phyloP scores from a whole-genome alignment of 495 filamentous ascomycete genomes.

The Aspergillus panamensis region DNA sequence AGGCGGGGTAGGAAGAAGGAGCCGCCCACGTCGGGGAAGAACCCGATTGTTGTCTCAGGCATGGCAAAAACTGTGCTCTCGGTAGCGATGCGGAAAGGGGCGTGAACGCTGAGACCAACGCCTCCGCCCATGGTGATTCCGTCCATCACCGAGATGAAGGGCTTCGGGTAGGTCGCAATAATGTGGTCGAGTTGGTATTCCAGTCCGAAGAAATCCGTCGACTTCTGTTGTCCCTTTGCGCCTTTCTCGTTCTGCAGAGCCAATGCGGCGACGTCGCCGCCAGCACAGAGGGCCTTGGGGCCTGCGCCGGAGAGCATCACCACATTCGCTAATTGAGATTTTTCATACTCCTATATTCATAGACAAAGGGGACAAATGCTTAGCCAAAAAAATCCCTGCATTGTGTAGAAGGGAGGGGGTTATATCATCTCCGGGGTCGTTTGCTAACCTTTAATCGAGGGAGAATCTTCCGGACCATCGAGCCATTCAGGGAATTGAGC shows the following conservation, averaged over 20 bases:
- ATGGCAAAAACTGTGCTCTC: constrained; percentile 94
- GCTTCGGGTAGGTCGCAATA: constrained; percentile 92
- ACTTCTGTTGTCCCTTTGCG: constrained; percentile 60
- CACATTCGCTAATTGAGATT: constrained; percentile 88
- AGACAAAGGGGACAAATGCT: constrained; percentile 7
- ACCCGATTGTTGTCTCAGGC: constrained; percentile 96
- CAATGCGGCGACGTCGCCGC: constrained; percentile 81
- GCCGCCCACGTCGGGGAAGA: constrained; percentile 95
- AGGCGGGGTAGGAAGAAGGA: constrained; percentile 92
- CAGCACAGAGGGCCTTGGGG: constrained; percentile 81
- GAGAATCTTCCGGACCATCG: constrained; percentile 90
- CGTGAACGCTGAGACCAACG: constrained; percentile 89
- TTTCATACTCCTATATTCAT: constrained; percentile 71
- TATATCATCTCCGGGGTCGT: not conserved
- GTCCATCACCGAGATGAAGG: constrained; percentile 94
- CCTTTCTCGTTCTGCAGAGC: constrained; percentile 68
- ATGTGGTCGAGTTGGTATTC: constrained; percentile 94
- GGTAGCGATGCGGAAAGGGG: constrained; percentile 93
- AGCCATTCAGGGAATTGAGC: constrained; percentile 84
- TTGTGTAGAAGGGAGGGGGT: not conserved
- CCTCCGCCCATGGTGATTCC: constrained; percentile 98
- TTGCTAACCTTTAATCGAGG: constrained; percentile 64
- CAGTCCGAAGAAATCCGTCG: constrained; percentile 79
- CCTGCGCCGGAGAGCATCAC: constrained; percentile 89
- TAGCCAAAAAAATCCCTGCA: constrained; percentile 16